These are phyloP conservation scores for Rosa rugosa DNA, from an alignment of 306 rosid species.

Conservation along the genomic window DNA sequence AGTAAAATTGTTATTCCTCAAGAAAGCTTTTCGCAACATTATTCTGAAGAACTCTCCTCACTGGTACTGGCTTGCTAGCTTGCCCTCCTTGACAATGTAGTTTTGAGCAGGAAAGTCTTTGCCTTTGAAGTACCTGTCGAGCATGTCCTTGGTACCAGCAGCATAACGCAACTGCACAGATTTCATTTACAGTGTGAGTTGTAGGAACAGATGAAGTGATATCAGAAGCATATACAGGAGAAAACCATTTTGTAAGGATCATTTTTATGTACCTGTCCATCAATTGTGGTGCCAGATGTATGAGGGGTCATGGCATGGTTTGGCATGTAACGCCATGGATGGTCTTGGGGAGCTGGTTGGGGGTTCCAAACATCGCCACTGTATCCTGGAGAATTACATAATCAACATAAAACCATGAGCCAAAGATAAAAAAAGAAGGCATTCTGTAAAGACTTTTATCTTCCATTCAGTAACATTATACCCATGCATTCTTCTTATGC, in stretches of 20 bases:
- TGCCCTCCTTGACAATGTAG: constrained; percentile 94
- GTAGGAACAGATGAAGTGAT: constrained; percentile 13
- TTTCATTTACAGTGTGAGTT: constrained; percentile 16
- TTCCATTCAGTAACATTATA: not conserved
- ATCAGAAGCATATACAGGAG: not conserved
- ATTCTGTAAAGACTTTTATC: too few species aligned
- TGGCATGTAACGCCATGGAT: constrained; percentile 99
- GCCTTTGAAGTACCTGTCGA: constrained; percentile 84
- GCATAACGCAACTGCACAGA: constrained; percentile 73
- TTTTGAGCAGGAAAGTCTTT: constrained; percentile 82
- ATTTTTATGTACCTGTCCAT: constrained; percentile 67
- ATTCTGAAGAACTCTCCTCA: constrained; percentile 22
- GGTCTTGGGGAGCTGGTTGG: constrained; percentile 99
- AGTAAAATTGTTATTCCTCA: not conserved
- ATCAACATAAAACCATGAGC: constrained; percentile 6
- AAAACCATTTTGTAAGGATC: not conserved
- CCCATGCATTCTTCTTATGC: not conserved
- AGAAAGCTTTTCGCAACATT: not conserved
- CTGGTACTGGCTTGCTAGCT: constrained; percentile 83
- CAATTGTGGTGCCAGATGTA: constrained; percentile 92
- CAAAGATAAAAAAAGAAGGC: not conserved
- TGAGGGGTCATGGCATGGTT: constrained; percentile 99
- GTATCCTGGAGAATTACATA: constrained; percentile 54
- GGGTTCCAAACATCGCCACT: constrained; percentile 96
- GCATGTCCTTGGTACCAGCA: constrained; percentile 95